phyloP scores from a whole-genome alignment of 140 eudicot species.

The Bidens hawaiensis region DNA sequence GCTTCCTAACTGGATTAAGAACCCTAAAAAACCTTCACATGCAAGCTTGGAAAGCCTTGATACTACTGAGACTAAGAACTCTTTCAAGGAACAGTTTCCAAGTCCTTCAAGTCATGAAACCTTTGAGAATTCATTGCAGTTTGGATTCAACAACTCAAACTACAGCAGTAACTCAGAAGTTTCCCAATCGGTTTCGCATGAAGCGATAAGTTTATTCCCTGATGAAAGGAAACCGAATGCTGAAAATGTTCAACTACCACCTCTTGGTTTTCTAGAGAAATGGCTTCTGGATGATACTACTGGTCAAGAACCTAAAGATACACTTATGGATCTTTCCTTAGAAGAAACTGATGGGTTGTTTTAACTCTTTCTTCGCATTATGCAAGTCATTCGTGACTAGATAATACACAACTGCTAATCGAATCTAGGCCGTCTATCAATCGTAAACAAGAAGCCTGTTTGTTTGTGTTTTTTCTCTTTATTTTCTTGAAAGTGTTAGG shows the following conservation, averaged over 20 bases:
- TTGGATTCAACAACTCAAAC: slow-evolving; percentile 35
- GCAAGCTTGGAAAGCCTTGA: too few species aligned
- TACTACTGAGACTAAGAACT: slow-evolving; percentile 7
- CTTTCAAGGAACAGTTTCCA: slow-evolving; percentile 23
- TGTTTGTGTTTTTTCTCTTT: background rate
- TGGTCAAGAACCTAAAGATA: slow-evolving; percentile 37
- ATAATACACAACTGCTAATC: slow-evolving; percentile 7
- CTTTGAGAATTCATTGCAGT: slow-evolving; percentile 23
- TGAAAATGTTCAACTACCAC: slow-evolving; percentile 29
- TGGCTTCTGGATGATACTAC: slow-evolving; percentile 76
- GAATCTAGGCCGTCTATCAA: slow-evolving; percentile 6
- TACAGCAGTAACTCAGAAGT: slow-evolving; percentile 26
- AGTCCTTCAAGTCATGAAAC: slow-evolving; percentile 41
- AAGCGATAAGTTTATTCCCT: slow-evolving; percentile 23
- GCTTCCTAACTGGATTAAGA: slow-evolving; percentile 67
- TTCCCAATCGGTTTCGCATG: slow-evolving; percentile 32
- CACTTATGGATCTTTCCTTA: slow-evolving; percentile 29
- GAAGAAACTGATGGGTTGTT: slow-evolving; percentile 27
- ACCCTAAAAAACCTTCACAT: slow-evolving; percentile 33
- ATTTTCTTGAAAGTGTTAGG: slow-evolving; percentile 1
- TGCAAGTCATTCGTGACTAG: background rate
- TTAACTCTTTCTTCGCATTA: slow-evolving; percentile 2
- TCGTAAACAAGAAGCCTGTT: background rate
- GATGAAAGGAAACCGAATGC: slow-evolving; percentile 29
- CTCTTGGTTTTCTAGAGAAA: slow-evolving; percentile 59